Evolutionary conservation across 176 grass and related monocot species (phyloP).

Genomic region (Sorghum bicolor): Sorghum_bicolor_NCBIv3 NC_012875.2:58748001-58748500

Average conservation of each 20-base stretch:
- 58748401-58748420: conserved; percentile 79
- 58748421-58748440: conserved; percentile 56
- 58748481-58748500: conserved; percentile 78
- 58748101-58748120: conserved; percentile 88
- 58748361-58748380: conserved; percentile 43
- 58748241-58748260: conserved; percentile 52
- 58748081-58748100: conserved; percentile 78
- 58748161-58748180: conserved; percentile 86
- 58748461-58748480: conserved; percentile 77
- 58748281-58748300: conserved; percentile 57
- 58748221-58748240: conserved; percentile 68
- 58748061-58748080: conserved; percentile 85
- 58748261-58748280: conserved; percentile 51
- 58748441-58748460: conserved; percentile 63
- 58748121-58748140: conserved; percentile 71
- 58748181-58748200: conserved; percentile 86
- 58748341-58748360: conserved; percentile 53
- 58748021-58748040: conserved; percentile 55
- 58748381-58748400: conserved; percentile 48
- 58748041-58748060: conserved; percentile 76
- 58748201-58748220: conserved; percentile 81
- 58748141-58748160: conserved; percentile 71
- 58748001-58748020: conserved; percentile 85
- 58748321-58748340: conserved; percentile 75
- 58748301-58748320: conserved; percentile 79